Conservation (phyloP, 768 basidiomycete genomes). For the Cantharellus cinnabarinus region DNA sequence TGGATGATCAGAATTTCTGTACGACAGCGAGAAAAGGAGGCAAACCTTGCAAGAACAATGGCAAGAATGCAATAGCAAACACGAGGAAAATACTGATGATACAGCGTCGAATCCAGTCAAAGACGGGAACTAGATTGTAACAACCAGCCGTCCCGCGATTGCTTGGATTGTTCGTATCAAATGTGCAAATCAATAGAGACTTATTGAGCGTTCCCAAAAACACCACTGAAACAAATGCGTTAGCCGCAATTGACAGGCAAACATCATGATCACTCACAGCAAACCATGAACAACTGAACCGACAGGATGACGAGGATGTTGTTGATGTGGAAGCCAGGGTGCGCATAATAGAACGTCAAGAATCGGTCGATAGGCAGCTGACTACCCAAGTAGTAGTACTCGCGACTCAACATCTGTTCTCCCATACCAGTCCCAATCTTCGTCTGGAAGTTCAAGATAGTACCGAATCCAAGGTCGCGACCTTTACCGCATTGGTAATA, state of each 20-base stretch:
- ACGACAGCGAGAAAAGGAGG: neutral
- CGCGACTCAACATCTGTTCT: slow-evolving; percentile 96
- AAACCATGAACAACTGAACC: slow-evolving; percentile 85
- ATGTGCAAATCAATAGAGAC: slow-evolving; percentile 58
- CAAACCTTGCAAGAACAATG: slow-evolving; percentile 83
- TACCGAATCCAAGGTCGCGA: slow-evolving; percentile 95
- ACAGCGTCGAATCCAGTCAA: slow-evolving; percentile 86
- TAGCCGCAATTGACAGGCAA: neutral
- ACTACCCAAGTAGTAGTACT: slow-evolving; percentile 97
- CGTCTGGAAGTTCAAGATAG: slow-evolving; percentile 98
- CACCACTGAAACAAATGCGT: slow-evolving; percentile 39
- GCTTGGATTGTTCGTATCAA: slow-evolving; percentile 49
- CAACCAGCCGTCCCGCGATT: slow-evolving; percentile 68
- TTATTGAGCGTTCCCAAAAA: slow-evolving; percentile 87
- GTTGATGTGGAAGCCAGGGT: slow-evolving; percentile 99
- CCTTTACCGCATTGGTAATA: slow-evolving; percentile 99
- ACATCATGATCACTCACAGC: slow-evolving; percentile 35
- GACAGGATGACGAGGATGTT: slow-evolving; percentile 97
- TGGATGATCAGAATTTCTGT: neutral
- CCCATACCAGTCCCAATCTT: slow-evolving; percentile 99
- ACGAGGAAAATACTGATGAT: slow-evolving; percentile 98
- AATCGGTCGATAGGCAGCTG: slow-evolving; percentile 96
- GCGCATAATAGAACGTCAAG: slow-evolving; percentile 98
- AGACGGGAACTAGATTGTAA: slow-evolving; percentile 86
- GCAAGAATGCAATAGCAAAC: slow-evolving; percentile 91